A percentile compares a stretch with the other conserved stretches of the same genome.
These are phyloP conservation scores for Penicillium goetzii DNA, from an alignment of 495 filamentous ascomycete genomes.

Conservation along the genomic window DNA sequence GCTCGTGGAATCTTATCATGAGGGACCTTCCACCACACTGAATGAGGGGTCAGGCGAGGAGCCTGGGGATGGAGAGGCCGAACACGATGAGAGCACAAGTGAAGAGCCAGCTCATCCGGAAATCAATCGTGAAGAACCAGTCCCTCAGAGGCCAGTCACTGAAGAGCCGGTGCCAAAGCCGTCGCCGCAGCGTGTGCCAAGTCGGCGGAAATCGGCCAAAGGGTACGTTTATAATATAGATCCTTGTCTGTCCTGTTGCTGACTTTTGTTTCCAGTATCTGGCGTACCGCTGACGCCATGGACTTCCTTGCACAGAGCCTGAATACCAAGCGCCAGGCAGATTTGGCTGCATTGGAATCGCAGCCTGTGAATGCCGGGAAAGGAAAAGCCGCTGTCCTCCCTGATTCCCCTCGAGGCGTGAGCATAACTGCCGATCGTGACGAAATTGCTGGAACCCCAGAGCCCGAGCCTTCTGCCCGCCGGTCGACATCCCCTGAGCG, in stretches of 20 bases:
- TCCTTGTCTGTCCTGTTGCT: background rate
- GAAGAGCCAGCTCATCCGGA: background rate
- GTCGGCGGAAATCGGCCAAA: constrained; percentile 10
- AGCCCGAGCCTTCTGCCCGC: background rate
- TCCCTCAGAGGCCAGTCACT: background rate
- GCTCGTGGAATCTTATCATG: constrained; percentile 4
- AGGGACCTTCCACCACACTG: background rate
- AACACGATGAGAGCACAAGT: background rate
- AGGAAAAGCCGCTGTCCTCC: background rate
- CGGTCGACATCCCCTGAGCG: background rate
- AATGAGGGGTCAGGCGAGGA: background rate
- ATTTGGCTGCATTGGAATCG: constrained; percentile 1
- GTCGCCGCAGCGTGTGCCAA: background rate
- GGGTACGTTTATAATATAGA: constrained; percentile 7
- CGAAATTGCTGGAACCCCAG: constrained; percentile 14
- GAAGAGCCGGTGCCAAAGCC: background rate
- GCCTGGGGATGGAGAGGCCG: background rate
- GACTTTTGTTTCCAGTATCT: background rate
- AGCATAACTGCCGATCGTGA: background rate
- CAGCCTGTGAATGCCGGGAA: background rate
- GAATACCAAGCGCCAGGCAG: constrained; percentile 20
- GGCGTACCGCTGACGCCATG: constrained; percentile 6
- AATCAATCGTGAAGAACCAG: background rate
- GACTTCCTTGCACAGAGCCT: constrained; percentile 1
- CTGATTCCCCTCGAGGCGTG: background rate